These are phyloP conservation scores for Populus alba DNA, from an alignment of 345 rosid species.

Conservation along the genomic window DNA sequence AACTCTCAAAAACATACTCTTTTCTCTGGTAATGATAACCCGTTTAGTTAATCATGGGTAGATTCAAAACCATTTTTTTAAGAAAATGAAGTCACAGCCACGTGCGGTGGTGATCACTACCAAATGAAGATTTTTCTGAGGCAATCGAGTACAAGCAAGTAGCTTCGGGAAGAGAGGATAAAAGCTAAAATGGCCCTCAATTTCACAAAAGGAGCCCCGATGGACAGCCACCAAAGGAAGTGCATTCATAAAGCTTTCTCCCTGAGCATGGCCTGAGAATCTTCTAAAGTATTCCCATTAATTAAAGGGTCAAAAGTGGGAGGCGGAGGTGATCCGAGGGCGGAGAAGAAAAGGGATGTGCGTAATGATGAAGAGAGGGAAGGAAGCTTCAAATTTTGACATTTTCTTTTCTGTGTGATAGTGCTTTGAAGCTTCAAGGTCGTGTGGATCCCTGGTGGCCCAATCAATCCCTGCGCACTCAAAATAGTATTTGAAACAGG, in stretches of 20 bases:
- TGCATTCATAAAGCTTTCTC: neutral
- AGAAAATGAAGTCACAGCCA: neutral
- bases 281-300: slow-evolving; percentile 22
- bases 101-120: slow-evolving; percentile 7
- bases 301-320: slow-evolving; percentile 14
- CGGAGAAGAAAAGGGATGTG: neutral
- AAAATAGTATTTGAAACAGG: neutral
- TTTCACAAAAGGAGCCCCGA: neutral
- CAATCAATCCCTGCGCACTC: slow-evolving; percentile 1
- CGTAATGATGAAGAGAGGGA: slow-evolving; percentile 11
- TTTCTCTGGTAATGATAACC: neutral
- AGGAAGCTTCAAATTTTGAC: slow-evolving; percentile 11
- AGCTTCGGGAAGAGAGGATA: slow-evolving; percentile 6
- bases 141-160: neutral
- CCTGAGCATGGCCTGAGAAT: slow-evolving; percentile 2
- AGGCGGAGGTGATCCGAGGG: neutral
- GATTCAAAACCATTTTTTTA: too few species aligned
- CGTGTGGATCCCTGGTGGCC: slow-evolving; percentile 12
- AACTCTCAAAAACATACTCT: too few species aligned
- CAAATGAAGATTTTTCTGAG: neutral
- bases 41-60: neutral
- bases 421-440: neutral
- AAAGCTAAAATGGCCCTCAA: neutral
- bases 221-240: neutral
- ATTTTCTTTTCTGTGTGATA: neutral